These are phyloP conservation scores for Colletotrichum sp. DNA, from an alignment of 2,329 filamentous ascomycete genomes.

Conservation along the genomic window DNA sequence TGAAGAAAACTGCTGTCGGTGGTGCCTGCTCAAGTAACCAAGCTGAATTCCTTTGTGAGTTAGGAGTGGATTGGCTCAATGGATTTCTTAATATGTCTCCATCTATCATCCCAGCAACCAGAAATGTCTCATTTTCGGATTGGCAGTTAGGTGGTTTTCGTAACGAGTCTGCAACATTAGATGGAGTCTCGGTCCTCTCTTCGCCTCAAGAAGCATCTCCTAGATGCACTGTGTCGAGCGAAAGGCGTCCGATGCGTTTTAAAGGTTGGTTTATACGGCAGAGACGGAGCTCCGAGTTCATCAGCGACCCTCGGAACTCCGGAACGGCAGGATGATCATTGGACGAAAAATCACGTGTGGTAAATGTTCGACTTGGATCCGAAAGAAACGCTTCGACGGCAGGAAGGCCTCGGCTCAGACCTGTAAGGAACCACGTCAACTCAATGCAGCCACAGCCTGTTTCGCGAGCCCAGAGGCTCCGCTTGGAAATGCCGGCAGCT, in stretches of 20 bases:
- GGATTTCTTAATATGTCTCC: rapidly evolving
- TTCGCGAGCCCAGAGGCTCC: neutral
- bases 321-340: neutral
- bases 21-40: neutral
- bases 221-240: rapidly evolving
- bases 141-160: neutral
- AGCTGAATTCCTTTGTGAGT: neutral
- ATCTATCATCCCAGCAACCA: neutral
- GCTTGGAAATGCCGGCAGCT: neutral
- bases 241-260: neutral
- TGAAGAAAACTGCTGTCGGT: neutral
- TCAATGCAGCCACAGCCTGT: neutral
- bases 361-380: neutral
- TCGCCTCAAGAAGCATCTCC: neutral
- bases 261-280: neutral
- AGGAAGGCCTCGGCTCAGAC: neutral
- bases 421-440: neutral
- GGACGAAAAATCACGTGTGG: neutral
- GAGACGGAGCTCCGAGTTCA: neutral
- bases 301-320: neutral
- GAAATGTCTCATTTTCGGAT: neutral
- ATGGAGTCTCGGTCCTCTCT: neutral
- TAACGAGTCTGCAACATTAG: neutral
- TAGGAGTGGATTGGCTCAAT: neutral
- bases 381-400: neutral